Evolutionary conservation across 2,329 filamentous ascomycete genomes (phyloP).

Genomic region (Aspergillus melleus): DNA sequence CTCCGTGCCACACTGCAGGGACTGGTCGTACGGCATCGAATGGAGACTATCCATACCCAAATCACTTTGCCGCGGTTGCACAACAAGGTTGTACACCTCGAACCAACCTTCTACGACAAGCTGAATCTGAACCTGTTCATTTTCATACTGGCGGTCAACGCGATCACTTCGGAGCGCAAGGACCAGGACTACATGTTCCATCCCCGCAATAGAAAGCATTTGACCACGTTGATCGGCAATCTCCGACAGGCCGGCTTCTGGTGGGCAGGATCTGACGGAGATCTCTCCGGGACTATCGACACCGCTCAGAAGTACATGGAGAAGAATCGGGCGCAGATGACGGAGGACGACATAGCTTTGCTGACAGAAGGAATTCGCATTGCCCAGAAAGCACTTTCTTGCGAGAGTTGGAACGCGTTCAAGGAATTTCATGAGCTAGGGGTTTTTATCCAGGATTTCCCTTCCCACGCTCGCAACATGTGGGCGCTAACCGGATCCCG

Average conservation of each 20-base stretch:
- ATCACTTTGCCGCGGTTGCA: conserved; percentile 68
- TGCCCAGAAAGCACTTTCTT: conserved; percentile 61
- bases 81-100: conserved; percentile 70
- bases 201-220: conserved; percentile 64
- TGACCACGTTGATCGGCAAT: conserved; percentile 72
- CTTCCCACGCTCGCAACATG: conserved; percentile 56
- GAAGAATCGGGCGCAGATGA: conserved; percentile 61
- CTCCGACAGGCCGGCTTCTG: conserved; percentile 83
- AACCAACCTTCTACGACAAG: conserved; percentile 83
- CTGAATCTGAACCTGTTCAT: conserved; percentile 81
- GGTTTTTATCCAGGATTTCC: conserved; percentile 68
- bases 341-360: conserved; percentile 58
- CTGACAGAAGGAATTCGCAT: conserved; percentile 66
- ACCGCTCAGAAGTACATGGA: conserved; percentile 67
- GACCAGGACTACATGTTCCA: conserved; percentile 91
- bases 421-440: conserved; percentile 76
- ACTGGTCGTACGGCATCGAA: conserved; percentile 76
- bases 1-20: conserved; percentile 71
- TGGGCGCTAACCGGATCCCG: conserved; percentile 66
- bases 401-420: conserved; percentile 65
- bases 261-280: conserved; percentile 71
- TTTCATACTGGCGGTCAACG: conserved; percentile 80
- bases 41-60: conserved; percentile 67
- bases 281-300: conserved; percentile 65
- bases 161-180: conserved; percentile 79